phyloP scores from a whole-genome alignment of 1,139 yeast genomes.

The Scheffersomyces quercinus region DNA sequence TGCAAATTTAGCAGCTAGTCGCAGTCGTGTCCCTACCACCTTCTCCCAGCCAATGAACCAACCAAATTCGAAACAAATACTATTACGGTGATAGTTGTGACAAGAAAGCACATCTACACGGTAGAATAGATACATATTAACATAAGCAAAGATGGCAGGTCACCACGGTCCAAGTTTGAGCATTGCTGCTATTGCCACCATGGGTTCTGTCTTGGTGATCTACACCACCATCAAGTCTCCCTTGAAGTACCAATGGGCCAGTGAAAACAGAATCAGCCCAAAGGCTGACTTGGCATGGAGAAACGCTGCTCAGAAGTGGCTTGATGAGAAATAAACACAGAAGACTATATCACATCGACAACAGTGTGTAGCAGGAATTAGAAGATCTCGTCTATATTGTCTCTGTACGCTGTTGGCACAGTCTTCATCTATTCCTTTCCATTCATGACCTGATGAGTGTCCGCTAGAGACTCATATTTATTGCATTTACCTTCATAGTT shows the following conservation, averaged over 20 bases:
- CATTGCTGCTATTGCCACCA: constrained; percentile 44
- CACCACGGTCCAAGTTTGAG: constrained; percentile 43
- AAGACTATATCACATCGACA: no score
- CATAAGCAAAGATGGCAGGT: constrained; percentile 24
- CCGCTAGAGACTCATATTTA: no score
- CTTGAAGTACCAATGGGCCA: constrained; percentile 43
- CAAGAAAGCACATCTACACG: no score
- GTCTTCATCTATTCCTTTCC: no score
- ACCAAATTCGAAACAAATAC: constrained; percentile 8
- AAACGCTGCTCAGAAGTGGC: constrained; percentile 50
- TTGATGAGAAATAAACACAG: constrained; percentile 27
- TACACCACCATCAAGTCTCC: constrained; percentile 47
- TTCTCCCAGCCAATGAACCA: constrained; percentile 5
- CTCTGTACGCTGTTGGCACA: no score
- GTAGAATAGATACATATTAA: constrained; percentile 3
- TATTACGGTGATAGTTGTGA: background rate
- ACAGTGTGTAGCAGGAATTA: no score
- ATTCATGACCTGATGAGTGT: no score
- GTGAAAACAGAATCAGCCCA: constrained; percentile 48
- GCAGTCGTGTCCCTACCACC: constrained; percentile 5
- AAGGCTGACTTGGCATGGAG: constrained; percentile 57
- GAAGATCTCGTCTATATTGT: no score
- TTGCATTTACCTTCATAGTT: no score
- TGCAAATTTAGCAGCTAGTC: background rate
- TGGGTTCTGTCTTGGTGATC: constrained; percentile 45